Percentiles rank a stretch among this genome's conserved stretches.
These are phyloP conservation scores for Emmonsia crescens DNA, from an alignment of 2,329 filamentous ascomycete species.

Conservation along the genomic window DNA sequence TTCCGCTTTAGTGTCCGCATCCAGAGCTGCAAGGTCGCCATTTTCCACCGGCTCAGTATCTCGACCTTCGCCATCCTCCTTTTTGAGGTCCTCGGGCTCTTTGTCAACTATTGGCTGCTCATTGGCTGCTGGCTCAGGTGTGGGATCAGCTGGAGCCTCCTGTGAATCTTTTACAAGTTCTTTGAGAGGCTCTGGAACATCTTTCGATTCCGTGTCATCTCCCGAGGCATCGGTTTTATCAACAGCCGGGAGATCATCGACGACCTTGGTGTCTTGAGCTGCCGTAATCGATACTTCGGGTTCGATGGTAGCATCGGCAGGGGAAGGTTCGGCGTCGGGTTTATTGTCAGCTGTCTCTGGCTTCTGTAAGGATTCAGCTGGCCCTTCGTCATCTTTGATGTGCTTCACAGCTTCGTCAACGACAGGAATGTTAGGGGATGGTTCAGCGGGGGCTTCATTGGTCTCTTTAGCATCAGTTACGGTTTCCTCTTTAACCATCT, in stretches of 20 bases:
- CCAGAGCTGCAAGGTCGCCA: background rate
- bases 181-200: background rate
- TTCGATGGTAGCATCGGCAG: constrained; percentile 6
- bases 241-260: constrained; percentile 4
- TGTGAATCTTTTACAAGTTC: background rate
- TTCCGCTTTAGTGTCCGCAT: background rate
- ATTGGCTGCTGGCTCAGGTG: background rate
- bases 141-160: background rate
- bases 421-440: background rate
- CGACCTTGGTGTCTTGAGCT: constrained; percentile 8
- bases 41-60: background rate
- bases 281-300: constrained; percentile 6
- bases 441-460: constrained; percentile 9
- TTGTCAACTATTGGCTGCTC: constrained; percentile 7
- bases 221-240: background rate
- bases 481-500: constrained; percentile 4
- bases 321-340: constrained; percentile 7
- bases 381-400: background rate
- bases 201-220: background rate
- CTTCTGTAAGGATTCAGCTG: background rate
- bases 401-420: background rate
- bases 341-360: constrained; percentile 5
- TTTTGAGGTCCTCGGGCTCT: background rate
- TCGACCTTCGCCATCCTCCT: background rate
- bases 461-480: constrained; percentile 4